Evolutionary conservation across 495 filamentous ascomycete genomes (phyloP), one percentile per base, ranked within the genome.

Genomic region (Penicillium pulvis): DNA sequence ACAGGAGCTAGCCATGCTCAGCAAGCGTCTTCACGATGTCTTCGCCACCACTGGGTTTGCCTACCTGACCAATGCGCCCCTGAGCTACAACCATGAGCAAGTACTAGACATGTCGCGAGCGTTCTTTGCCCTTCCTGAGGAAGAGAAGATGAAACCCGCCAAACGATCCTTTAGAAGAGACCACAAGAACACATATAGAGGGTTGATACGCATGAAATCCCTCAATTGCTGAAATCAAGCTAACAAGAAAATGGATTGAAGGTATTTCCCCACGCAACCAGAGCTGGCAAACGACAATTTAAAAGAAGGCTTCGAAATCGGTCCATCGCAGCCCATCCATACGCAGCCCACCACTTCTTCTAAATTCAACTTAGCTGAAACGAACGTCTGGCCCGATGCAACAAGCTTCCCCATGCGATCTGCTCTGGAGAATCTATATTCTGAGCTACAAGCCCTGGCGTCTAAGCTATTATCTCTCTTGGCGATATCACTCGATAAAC

Each of bases 301-400:
- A 20, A 81, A 80, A 59, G 77, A 80, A 63, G 77, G 77, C 3
- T 80, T 82, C 60, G 78, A 81, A 53, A 71, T 78, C 33, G 78
- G 78, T 12, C 68, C 71, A 16, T 41, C 62, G 24, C n/a, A 53
- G 3, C 54, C 44, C 1, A 58, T 60, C 35, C 53, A 31, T 6
- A 43, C 55, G 23, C 41, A 36, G 19, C 45, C 56, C 23, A 28
- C 52, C 6, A 24, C 45, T 20, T 59, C 24, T 6, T 41, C 57
- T 6, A 68, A 68, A 39, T 73, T 78, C 69, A 62, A 75, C 51
- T 64, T 82, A 12, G 64, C 71, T 9, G 78, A 79, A 56, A 58
- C 71, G 0, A 82, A 80, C 53, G 66, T 78, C 42, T 79, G 75
- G 72, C 73, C 77, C 5, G 42, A 57, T 51, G 28, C 51, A n/a